phyloP scores from a whole-genome alignment of 176 grass and related monocot species.

The Phoenix dactylifera region DNA sequence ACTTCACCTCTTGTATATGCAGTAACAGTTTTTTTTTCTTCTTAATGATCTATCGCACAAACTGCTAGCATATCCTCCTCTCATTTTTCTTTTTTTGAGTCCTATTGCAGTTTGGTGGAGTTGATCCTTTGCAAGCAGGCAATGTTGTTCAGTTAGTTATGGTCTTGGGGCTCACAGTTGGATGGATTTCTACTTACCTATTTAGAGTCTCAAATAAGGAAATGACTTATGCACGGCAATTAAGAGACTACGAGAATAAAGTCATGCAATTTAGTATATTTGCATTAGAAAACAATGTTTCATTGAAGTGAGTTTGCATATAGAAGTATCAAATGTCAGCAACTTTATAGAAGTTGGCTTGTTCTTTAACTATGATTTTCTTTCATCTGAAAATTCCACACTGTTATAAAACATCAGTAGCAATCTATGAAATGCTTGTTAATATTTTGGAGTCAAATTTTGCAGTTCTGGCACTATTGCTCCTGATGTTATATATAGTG shows the following conservation, averaged over 20 bases:
- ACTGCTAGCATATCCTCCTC: neutral
- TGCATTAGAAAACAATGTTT: neutral
- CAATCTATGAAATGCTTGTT: too few relatives aligned
- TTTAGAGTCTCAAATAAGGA: conserved; percentile 94
- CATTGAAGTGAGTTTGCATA: neutral
- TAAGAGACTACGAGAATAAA: conserved; percentile 90
- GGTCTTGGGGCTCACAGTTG: conserved; percentile 81
- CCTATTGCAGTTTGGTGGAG: conserved; percentile 45
- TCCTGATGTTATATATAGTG: too few relatives aligned
- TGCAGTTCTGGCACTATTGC: too few relatives aligned
- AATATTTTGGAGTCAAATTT: too few relatives aligned
- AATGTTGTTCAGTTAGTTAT: conserved; percentile 89
- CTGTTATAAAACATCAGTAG: too few relatives aligned
- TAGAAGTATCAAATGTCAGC: too few relatives aligned
- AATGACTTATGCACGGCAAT: conserved; percentile 96
- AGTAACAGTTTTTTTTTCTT: neutral
- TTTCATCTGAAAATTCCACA: too few relatives aligned
- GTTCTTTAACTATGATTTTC: too few relatives aligned
- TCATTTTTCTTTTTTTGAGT: neutral
- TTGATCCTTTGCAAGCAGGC: conserved; percentile 86
- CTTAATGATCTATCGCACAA: neutral
- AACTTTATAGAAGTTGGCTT: too few relatives aligned
- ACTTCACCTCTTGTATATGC: too few relatives aligned
- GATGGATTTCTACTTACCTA: conserved; percentile 95
- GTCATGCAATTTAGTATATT: conserved; percentile 73